Percentiles rank a stretch among this genome's conserved stretches.
Evolutionary conservation across 2,329 filamentous ascomycete species (phyloP).

Genomic region (Magnaporthiopsis poae): DNA sequence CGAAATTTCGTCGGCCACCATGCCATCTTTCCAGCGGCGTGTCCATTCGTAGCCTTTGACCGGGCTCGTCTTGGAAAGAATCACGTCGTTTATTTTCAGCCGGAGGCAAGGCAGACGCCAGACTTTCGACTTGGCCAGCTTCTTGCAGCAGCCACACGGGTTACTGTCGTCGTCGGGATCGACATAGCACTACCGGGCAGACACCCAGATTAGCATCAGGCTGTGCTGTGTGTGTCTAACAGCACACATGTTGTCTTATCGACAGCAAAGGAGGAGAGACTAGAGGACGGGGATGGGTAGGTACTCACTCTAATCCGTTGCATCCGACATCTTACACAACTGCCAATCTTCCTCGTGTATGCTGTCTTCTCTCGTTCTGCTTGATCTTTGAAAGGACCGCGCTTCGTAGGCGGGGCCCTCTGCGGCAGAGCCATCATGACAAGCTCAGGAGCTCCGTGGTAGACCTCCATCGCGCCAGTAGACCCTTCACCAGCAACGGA

Average conservation of each 20-base stretch:
- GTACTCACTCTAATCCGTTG: slow-evolving; percentile 48
- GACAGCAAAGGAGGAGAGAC: not conserved
- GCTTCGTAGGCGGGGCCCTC: slow-evolving; percentile 28
- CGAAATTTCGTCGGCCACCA: slow-evolving; percentile 41
- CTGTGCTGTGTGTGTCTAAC: not conserved
- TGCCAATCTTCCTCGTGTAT: slow-evolving; percentile 46
- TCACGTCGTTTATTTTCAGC: slow-evolving; percentile 51
- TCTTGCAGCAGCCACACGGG: slow-evolving; percentile 44
- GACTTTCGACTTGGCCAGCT: slow-evolving; percentile 35
- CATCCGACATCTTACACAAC: slow-evolving; percentile 52
- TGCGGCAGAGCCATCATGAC: slow-evolving; percentile 27
- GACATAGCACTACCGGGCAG: slow-evolving; percentile 38
- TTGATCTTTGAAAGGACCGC: slow-evolving; percentile 47
- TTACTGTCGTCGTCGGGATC: slow-evolving; percentile 37
- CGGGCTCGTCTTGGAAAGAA: slow-evolving; percentile 48
- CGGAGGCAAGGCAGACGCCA: slow-evolving; percentile 48
- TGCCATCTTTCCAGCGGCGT: slow-evolving; percentile 45
- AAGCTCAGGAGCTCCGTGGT: slow-evolving; percentile 14
- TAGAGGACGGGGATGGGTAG: not conserved
- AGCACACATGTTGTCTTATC: too few species aligned
- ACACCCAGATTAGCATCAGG: not conserved
- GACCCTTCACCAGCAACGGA: slow-evolving; percentile 10
- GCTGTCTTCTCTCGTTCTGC: slow-evolving; percentile 44
- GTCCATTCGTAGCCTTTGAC: slow-evolving; percentile 52
- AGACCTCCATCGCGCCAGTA: slow-evolving; percentile 10